These are phyloP conservation scores for Trichosporon sp. DNA, from an alignment of 1,284 basidiomycete species.

Conservation along the genomic window DNA sequence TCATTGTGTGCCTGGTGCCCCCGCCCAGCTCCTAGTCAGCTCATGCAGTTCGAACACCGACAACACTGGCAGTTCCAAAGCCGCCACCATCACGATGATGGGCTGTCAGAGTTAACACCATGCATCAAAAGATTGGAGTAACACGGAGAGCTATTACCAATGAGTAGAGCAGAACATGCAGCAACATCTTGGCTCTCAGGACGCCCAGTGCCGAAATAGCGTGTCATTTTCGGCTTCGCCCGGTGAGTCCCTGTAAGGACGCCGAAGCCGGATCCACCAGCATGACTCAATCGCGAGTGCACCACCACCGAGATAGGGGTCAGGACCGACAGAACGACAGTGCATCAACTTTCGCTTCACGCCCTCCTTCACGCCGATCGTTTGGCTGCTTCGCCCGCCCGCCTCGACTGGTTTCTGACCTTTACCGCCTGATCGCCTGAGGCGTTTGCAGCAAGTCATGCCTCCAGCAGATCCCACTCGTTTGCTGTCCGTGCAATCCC, in stretches of 20 bases:
- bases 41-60: no score
- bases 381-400: no score
- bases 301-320: background rate
- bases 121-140: no score
- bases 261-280: background rate
- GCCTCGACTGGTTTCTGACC: background rate
- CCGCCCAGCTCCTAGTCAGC: background rate
- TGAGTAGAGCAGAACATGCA: no score
- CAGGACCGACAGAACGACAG: background rate
- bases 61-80: no score
- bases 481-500: conserved; percentile 70
- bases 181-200: no score
- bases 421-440: no score
- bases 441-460: background rate
- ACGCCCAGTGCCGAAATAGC: background rate
- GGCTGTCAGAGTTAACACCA: no score
- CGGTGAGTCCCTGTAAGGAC: background rate
- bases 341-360: background rate
- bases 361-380: background rate
- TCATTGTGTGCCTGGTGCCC: background rate
- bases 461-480: conserved; percentile 30
- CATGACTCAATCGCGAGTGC: background rate
- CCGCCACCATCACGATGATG: no score
- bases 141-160: no score
- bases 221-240: background rate